phyloP scores from a whole-genome alignment of 768 basidiomycete species.

The Amanita pseudoporphyria region DNA sequence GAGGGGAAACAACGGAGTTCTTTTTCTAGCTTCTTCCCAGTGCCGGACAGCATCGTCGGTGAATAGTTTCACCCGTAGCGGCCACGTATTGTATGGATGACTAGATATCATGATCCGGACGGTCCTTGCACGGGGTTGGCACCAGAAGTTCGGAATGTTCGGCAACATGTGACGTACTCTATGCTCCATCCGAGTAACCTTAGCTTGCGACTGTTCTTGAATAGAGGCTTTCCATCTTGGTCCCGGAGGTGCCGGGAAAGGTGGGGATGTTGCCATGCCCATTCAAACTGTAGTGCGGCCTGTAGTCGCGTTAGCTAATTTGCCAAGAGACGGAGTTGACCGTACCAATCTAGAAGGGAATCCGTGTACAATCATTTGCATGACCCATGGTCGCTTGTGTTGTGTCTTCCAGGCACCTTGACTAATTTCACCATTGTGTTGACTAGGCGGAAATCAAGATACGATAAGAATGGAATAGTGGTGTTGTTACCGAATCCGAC shows the following conservation, averaged over 20 bases:
- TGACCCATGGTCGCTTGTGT: slow-evolving; percentile 59
- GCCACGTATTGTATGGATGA: slow-evolving; percentile 65
- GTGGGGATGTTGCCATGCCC: slow-evolving; percentile 80
- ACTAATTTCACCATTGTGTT: slow-evolving; percentile 73
- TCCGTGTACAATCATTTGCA: slow-evolving; percentile 81
- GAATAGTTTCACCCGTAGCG: slow-evolving; percentile 69
- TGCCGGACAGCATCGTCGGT: slow-evolving; percentile 45
- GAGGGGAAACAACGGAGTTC: slow-evolving; percentile 20
- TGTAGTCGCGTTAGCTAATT: slow-evolving; percentile 17
- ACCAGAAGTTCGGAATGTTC: not conserved
- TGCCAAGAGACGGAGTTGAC: not conserved
- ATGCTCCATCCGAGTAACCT: slow-evolving; percentile 36
- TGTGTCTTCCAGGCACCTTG: slow-evolving; percentile 65
- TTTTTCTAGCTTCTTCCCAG: slow-evolving; percentile 34
- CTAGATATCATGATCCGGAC: slow-evolving; percentile 52
- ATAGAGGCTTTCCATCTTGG: slow-evolving; percentile 27
- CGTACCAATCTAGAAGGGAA: slow-evolving; percentile 60
- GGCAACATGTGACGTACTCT: slow-evolving; percentile 24
- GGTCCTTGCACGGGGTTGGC: slow-evolving; percentile 28
- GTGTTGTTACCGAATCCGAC: slow-evolving; percentile 43
- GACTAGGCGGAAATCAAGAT: slow-evolving; percentile 22
- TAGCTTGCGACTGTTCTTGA: slow-evolving; percentile 20
- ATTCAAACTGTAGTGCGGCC: slow-evolving; percentile 73
- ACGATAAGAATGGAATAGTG: not conserved
- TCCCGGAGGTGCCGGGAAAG: slow-evolving; percentile 55